Base-by-base conservation (phyloP, 352 stramenopile genomes). In the Phytophthora pini region DNA sequence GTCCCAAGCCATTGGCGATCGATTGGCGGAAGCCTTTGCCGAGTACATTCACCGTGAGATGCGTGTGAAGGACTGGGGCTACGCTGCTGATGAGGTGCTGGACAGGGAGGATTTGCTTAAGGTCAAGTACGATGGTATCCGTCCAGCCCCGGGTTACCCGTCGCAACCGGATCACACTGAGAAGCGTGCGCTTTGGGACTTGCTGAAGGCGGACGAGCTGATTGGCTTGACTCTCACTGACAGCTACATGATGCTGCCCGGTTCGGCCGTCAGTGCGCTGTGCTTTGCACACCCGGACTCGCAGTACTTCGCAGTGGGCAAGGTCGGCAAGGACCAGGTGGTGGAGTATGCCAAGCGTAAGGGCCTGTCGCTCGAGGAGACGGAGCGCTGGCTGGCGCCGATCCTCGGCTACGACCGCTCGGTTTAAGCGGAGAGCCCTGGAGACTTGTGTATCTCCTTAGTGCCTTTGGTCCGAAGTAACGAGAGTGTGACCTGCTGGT, bases 101-200 rank as follows among this genome's bases (percentile, higher is more conserved):
- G 77, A 84, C 56, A 76, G 96, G 63, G 85, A 96, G 47, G 97
- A 99, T 65, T 67, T 99, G 32, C 82, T 99, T 24, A 99, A 99
- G 82, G 94, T 99, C 50, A 99, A 99, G 78, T 99, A 99, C 82
- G 90, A 98, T 60, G 97, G 97, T 59, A 99, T 99, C 65, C 90
- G 97, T 62, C 97, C 97, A 45, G 97, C 97, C 24, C 96, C 96
- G n/a, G 97, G 97, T 15, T 99, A 99, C 68, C 97, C 97, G 44
- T 98, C 93, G 29, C 96, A 99, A 75, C 97, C 97, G 11, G 97
- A 99, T 74, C 97, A 99, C 80, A 99, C 97, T 15, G 97, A 99
- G 71, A 99, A 99, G 82, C 79, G 74, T 15, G 97, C 89, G 36
- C 93, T 99, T 82, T 99, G 97, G 96, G 84, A 98, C 49, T 54